Conservation (phyloP, 2,329 filamentous ascomycete species). For the Penicillium paneum region DNA sequence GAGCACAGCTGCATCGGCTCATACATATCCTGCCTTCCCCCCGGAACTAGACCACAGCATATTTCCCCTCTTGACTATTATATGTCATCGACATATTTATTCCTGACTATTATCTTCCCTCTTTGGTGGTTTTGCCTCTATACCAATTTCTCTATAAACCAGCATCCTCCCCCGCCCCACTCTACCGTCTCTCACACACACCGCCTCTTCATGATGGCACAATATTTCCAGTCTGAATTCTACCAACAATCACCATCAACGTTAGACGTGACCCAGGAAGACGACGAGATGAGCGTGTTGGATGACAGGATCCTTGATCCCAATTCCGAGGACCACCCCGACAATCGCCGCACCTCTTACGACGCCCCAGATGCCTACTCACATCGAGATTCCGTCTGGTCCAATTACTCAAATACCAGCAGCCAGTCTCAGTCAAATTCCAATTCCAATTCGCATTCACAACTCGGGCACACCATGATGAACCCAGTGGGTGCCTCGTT, state of each 20-base stretch:
- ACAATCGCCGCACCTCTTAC: conserved; percentile 46
- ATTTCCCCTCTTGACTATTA: conserved; percentile 7
- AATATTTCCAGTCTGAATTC: conserved; percentile 46
- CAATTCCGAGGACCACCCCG: conserved; percentile 48
- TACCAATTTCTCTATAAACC: conserved; percentile 3
- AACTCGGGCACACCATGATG: conserved; percentile 48
- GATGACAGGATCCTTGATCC: conserved; percentile 53
- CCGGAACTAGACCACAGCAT: conserved; percentile 8
- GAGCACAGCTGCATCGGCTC: conserved; percentile 6
- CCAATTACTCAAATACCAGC: conserved; percentile 45
- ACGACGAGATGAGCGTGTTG: conserved; percentile 53
- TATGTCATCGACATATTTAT: conserved; percentile 6
- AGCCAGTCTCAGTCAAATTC: conserved; percentile 43
- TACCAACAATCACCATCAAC: conserved; percentile 45
- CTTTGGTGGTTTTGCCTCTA: conserved; percentile 7
- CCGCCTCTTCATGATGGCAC: conserved; percentile 39
- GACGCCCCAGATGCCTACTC: conserved; percentile 51
- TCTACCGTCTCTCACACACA: conserved; percentile 12
- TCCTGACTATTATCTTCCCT: background rate
- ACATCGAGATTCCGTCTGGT: conserved; percentile 52
- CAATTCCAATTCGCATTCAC: conserved; percentile 43
- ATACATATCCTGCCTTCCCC: conserved; percentile 9
- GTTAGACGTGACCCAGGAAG: conserved; percentile 42
- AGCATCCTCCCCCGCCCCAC: conserved; percentile 9
- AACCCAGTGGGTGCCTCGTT: conserved; percentile 58